phyloP scores from a whole-genome alignment of 345 rosid species.

The Theobroma cacao region DNA sequence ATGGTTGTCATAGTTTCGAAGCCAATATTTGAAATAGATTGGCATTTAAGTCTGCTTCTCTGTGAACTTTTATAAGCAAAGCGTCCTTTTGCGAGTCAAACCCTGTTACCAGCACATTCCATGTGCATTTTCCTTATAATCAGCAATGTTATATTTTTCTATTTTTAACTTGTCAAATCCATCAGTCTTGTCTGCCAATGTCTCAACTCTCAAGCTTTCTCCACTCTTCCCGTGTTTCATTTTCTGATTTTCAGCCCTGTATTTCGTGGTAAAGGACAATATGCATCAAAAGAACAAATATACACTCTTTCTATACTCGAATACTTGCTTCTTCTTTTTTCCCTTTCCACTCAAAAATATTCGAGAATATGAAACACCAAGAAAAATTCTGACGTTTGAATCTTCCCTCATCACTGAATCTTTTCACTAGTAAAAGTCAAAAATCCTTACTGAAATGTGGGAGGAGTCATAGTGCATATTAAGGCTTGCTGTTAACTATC shows the following conservation, averaged over 20 bases:
- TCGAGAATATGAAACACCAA: no score
- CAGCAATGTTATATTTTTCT: constrained; percentile 7
- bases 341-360: no score
- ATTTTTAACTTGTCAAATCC: background rate
- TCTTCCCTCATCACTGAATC: background rate
- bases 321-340: background rate
- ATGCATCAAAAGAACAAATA: background rate
- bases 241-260: constrained; percentile 3
- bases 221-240: background rate
- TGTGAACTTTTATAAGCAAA: background rate
- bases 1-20: background rate
- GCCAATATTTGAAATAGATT: constrained; percentile 8
- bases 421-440: background rate
- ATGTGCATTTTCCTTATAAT: constrained; percentile 43
- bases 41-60: background rate
- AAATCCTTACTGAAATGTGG: background rate
- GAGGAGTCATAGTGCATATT: background rate
- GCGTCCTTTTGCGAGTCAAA: constrained; percentile 26
- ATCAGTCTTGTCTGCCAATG: constrained; percentile 17
- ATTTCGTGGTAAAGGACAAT: background rate
- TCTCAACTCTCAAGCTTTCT: constrained; percentile 10
- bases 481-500: background rate
- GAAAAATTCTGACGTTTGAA: background rate
- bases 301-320: background rate
- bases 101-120: constrained; percentile 29